Base-by-base conservation (phyloP, 2,329 filamentous ascomycete species). In the Delphinella strobiligena region DNA sequence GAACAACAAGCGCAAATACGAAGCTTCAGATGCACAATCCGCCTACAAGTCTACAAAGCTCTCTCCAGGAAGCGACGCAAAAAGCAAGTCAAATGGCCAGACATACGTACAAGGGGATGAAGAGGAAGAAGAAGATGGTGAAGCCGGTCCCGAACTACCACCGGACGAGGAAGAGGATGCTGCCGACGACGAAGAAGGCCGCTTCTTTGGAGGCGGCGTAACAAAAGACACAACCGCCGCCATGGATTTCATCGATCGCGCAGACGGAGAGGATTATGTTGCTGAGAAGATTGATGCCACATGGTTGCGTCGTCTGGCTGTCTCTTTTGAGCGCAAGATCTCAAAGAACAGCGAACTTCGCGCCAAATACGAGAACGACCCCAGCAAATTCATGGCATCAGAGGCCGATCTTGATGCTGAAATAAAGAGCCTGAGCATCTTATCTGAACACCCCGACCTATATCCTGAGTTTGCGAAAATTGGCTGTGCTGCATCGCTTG, bases 151-250 rank as follows among this genome's bases (percentile, higher is more conserved):
- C 1, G 49, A 53, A 16, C 49, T 59, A 12, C 39, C 42, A 4
- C 45, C 42, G 5, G 45, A 47, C 10, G 67, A 67, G 71, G 66
- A 72, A 2, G 67, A 69, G 31, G 61, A 66, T 59, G n/a, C n/a
- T n/a, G n/a, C n/a, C n/a, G n/a, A n/a, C n/a, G 88, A 94, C 51
- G 86, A 94, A 38, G 91, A 93, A 47, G 91, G 89, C 1, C 80
- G 91, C 9, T 98, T 98, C 67, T 98, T 95, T 52, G 91, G 89
- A 32, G 84, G 87, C 39, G 91, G 91, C 24, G 81, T 98, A 51
- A 85, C 81, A 18, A 72, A 79, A 42, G 73, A 85, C 49, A 86
- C 93, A 48, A 80, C 78, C 2, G 75, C 87, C 50, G 84, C 91
- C 15, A 72, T 98, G 53, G 83, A 96, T 61, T 96, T 82, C 55